These are phyloP conservation scores for Marchantia paleacea DNA, from an alignment of 225 moss, liverwort and hornwort species.

Conservation along the genomic window DNA sequence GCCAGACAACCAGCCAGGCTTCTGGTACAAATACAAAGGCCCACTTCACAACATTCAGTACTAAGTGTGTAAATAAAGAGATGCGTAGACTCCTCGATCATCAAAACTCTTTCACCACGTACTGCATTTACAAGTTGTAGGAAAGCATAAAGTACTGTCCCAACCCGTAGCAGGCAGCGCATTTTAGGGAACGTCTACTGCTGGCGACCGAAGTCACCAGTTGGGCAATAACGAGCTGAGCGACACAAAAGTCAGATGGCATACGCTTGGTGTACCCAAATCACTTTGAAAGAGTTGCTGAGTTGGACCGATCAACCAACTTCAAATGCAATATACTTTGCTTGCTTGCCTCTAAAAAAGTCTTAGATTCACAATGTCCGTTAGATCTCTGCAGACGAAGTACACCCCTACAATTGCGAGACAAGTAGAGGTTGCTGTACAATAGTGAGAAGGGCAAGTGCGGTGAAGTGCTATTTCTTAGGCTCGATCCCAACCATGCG, in stretches of 20 bases:
- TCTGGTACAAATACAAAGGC: too few relatives aligned
- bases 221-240: neutral
- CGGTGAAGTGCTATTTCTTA: neutral
- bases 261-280: neutral
- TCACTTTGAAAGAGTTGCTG: neutral
- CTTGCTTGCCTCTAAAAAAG: neutral
- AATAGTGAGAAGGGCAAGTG: neutral
- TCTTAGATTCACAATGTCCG: neutral
- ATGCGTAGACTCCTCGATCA: too few relatives aligned
- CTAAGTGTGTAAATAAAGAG: too few relatives aligned
- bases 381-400: neutral
- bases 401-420: neutral
- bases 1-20: too few relatives aligned
- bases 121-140: too few relatives aligned
- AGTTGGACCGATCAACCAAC: neutral
- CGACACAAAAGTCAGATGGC: neutral
- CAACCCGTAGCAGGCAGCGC: neutral
- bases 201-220: neutral
- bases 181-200: neutral
- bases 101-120: too few relatives aligned
- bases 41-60: too few relatives aligned
- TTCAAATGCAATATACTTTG: neutral
- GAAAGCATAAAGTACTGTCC: neutral
- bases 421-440: constrained; percentile 12
- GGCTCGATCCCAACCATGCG: neutral